These are phyloP conservation scores for Penicillium sp. DNA, from an alignment of 2,329 filamentous ascomycete genomes.

Conservation along the genomic window DNA sequence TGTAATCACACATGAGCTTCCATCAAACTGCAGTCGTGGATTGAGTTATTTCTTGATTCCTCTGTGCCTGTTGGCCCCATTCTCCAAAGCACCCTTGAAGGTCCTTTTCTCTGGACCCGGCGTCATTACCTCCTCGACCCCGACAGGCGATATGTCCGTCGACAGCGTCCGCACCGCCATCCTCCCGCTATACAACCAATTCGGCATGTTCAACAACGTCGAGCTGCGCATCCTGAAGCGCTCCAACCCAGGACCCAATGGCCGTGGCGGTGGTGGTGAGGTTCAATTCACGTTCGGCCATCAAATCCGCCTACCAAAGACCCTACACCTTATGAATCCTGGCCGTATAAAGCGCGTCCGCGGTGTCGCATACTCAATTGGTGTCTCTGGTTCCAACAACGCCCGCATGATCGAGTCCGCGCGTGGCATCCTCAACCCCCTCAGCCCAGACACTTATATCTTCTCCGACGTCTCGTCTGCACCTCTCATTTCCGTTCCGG, in stretches of 20 bases:
- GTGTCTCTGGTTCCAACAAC: conserved; percentile 91
- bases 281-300: conserved; percentile 95
- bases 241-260: conserved; percentile 76
- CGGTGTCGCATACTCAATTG: conserved; percentile 91
- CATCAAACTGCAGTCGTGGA: conserved; percentile 76
- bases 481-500: conserved; percentile 69
- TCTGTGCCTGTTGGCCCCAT: conserved; percentile 87
- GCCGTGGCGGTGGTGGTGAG: conserved; percentile 82
- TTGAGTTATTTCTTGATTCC: conserved; percentile 92
- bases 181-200: conserved; percentile 85
- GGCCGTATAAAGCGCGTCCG: conserved; percentile 87
- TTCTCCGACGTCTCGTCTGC: conserved; percentile 71
- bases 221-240: conserved; percentile 82
- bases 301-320: conserved; percentile 92
- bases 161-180: conserved; percentile 94
- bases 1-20: conserved; percentile 80
- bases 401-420: conserved; percentile 92
- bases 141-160: conserved; percentile 83
- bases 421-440: conserved; percentile 81
- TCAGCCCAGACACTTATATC: conserved; percentile 89
- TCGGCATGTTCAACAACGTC: conserved; percentile 85
- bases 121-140: conserved; percentile 87
- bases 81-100: conserved; percentile 89
- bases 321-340: conserved; percentile 82
- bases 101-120: conserved; percentile 88